Conservation (phyloP, 1,139 yeast genomes). For the Geotrichum macrosporum region DNA sequence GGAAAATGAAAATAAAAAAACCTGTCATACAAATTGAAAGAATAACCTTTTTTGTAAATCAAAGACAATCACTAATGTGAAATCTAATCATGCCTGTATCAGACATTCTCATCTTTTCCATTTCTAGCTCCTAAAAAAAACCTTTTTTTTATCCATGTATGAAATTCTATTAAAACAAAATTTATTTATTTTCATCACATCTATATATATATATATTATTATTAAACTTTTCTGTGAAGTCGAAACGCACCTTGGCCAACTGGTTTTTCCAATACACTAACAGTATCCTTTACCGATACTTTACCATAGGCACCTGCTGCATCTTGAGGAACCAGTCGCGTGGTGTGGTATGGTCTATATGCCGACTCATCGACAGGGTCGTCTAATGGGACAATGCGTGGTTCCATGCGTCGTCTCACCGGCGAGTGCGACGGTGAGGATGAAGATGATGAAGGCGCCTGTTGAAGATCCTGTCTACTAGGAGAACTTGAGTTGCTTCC, state of each 20-base stretch:
- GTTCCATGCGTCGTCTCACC: slow-evolving; percentile 17
- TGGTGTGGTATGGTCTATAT: slow-evolving; percentile 2
- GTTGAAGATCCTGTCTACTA: too few relatives aligned
- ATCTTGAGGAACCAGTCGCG: background rate
- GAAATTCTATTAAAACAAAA: background rate
- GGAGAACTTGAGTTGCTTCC: slow-evolving; percentile 10
- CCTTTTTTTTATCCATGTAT: too few relatives aligned
- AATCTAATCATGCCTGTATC: too few relatives aligned
- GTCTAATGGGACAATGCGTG: slow-evolving; percentile 20
- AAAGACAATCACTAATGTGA: too few relatives aligned
- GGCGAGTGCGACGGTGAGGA: slow-evolving; percentile 2
- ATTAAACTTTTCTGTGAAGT: slow-evolving; percentile 15
- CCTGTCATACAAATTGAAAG: too few relatives aligned
- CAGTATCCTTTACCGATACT: slow-evolving; percentile 8
- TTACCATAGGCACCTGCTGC: too few relatives aligned
- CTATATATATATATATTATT: too few relatives aligned
- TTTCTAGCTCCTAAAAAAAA: too few relatives aligned
- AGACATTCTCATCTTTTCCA: too few relatives aligned
- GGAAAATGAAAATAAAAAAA: too few relatives aligned
- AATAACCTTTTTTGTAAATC: too few relatives aligned
- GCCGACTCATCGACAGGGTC: slow-evolving; percentile 15
- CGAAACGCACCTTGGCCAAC: slow-evolving; percentile 26
- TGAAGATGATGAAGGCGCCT: too few relatives aligned
- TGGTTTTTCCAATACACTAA: slow-evolving; percentile 25
- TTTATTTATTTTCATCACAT: background rate